These are phyloP conservation scores for Pythium rhizo-oryzae DNA, from an alignment of 352 stramenopile genomes.

Conservation along the genomic window DNA sequence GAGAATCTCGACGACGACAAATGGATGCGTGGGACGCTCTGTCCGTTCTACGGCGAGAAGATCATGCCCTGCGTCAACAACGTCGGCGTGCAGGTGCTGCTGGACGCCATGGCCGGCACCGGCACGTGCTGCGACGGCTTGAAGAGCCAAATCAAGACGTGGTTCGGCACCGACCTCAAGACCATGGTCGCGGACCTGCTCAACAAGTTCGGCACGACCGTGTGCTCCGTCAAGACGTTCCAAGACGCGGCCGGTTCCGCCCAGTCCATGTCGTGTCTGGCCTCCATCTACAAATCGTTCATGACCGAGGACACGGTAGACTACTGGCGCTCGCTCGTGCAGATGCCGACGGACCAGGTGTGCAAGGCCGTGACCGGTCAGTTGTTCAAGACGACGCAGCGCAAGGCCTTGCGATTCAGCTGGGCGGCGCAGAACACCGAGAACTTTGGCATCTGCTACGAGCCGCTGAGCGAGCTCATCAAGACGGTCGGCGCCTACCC, in stretches of 20 bases:
- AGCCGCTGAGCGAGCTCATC: conserved; percentile 30
- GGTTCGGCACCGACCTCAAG: conserved; percentile 39
- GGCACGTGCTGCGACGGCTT: conserved; percentile 49
- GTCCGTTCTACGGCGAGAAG: conserved; percentile 34
- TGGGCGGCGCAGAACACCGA: conserved; percentile 34
- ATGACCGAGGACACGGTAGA: conserved; percentile 2
- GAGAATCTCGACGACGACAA: too few species aligned
- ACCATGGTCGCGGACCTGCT: conserved; percentile 35
- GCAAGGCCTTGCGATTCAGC: conserved; percentile 27
- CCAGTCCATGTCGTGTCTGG: conserved; percentile 39
- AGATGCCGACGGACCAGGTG: conserved; percentile 54
- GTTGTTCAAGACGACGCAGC: conserved; percentile 41
- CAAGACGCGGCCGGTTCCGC: conserved; percentile 25
- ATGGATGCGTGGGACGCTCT: conserved; percentile 28
- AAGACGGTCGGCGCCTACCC: conserved; percentile 36
- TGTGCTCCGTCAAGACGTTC: conserved; percentile 45
- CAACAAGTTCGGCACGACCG: conserved; percentile 31
- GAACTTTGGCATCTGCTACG: conserved; percentile 45
- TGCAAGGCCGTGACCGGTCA: conserved; percentile 46
- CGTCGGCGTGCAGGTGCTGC: conserved; percentile 30
- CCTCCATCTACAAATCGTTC: conserved; percentile 37
- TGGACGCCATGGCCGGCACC: conserved; percentile 20
- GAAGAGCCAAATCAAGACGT: conserved; percentile 35
- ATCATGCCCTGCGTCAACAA: conserved; percentile 43
- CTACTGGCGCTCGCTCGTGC: conserved; percentile 25